These are phyloP conservation scores for Saccharomycopsis sp. DNA, from an alignment of 805 yeast genomes.

Conservation along the genomic window DNA sequence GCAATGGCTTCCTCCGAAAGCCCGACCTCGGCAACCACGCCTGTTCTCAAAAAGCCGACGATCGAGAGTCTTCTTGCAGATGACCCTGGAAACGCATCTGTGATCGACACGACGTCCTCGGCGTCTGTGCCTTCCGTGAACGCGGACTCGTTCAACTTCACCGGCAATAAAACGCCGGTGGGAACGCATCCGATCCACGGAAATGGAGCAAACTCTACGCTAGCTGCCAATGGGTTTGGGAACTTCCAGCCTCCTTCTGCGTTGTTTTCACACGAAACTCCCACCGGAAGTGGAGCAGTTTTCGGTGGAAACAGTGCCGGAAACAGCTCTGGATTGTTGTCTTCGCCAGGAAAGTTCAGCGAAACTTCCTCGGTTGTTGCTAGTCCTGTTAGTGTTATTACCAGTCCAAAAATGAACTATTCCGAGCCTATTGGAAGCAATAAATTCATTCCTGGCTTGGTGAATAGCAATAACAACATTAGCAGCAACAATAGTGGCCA, in stretches of 20 bases:
- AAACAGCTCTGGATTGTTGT: background rate
- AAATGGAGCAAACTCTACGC: too few species aligned
- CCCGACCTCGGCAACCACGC: background rate
- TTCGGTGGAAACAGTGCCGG: too few species aligned
- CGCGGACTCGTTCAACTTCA: conserved; percentile 8
- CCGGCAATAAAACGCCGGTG: background rate
- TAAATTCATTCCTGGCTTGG: background rate
- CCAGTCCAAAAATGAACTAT: background rate
- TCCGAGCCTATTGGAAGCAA: background rate
- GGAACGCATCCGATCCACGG: background rate
- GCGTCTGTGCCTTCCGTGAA: background rate
- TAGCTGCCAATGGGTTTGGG: too few species aligned
- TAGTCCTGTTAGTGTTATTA: background rate
- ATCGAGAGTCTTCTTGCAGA: conserved; percentile 12
- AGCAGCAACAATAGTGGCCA: background rate
- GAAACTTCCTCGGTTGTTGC: background rate
- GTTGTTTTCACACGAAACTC: background rate
- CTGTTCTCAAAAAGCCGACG: conserved; percentile 16
- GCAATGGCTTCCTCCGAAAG: too few species aligned
- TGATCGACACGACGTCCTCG: conserved; percentile 10
- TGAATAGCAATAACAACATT: too few species aligned
- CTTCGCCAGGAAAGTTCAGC: background rate
- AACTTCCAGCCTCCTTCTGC: background rate
- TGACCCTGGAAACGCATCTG: conserved; percentile 5
- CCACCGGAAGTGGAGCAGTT: background rate